Conservation (phyloP, 148 eudicot species). For the Camellia granthamiana region DNA sequence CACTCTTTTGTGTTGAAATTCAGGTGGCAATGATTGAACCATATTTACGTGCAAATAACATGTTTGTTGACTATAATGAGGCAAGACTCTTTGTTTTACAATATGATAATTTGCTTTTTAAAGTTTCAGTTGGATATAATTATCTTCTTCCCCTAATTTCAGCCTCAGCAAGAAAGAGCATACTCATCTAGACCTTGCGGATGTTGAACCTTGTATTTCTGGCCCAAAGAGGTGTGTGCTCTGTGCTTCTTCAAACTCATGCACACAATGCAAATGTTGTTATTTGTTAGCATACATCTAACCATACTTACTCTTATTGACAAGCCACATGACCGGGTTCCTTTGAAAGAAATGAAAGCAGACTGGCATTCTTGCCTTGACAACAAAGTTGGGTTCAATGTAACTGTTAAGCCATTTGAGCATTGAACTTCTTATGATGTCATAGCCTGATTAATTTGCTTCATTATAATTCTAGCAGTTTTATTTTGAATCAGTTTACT, state of each 20-base stretch:
- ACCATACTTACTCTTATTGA: slow-evolving; percentile 13
- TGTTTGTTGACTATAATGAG: slow-evolving; percentile 65
- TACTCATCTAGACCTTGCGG: slow-evolving; percentile 51
- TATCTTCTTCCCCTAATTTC: slow-evolving; percentile 8
- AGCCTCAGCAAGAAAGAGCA: slow-evolving; percentile 57
- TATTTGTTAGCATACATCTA: background rate
- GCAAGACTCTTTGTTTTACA: slow-evolving; percentile 20
- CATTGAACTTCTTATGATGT: background rate
- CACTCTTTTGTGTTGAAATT: slow-evolving; percentile 2
- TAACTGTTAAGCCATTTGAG: slow-evolving; percentile 11
- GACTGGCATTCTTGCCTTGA: slow-evolving; percentile 71
- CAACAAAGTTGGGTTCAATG: slow-evolving; percentile 64
- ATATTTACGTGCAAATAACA: slow-evolving; percentile 61
- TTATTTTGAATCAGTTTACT: background rate
- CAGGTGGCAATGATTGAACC: slow-evolving; percentile 72
- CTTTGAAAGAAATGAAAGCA: slow-evolving; percentile 61
- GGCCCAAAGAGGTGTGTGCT: slow-evolving; percentile 60
- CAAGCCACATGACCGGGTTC: slow-evolving; percentile 64
- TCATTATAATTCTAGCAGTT: background rate
- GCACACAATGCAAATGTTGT: background rate
- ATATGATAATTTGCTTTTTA: background rate
- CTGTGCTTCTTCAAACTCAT: background rate
- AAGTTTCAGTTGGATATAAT: background rate
- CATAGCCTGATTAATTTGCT: background rate
- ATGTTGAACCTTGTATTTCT: slow-evolving; percentile 60